These are phyloP conservation scores for Penicillium egyptiacum DNA, from an alignment of 495 filamentous ascomycete species.

Conservation along the genomic window DNA sequence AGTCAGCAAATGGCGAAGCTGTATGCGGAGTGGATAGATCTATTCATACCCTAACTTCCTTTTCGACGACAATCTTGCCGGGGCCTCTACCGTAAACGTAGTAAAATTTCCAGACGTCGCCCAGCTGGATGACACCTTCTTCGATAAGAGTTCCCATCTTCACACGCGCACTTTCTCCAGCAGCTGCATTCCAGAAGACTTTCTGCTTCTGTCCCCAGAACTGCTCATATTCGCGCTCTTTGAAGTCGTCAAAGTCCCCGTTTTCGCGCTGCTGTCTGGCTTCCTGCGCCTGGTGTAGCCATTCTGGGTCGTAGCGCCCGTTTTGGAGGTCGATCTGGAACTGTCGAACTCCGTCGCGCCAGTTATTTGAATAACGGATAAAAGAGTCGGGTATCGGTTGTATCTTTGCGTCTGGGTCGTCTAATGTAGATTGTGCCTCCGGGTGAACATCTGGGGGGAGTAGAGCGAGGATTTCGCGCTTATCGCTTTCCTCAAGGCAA, in stretches of 20 bases:
- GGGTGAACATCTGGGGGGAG: conserved; percentile 54
- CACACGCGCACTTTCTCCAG: conserved; percentile 51
- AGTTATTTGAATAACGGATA: conserved; percentile 51
- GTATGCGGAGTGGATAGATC: not conserved
- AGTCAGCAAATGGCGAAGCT: conserved; percentile 12
- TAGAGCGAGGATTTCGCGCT: conserved; percentile 52
- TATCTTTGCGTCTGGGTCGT: conserved; percentile 36
- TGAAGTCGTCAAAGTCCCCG: conserved; percentile 70
- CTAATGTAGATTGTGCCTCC: conserved; percentile 32
- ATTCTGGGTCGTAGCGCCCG: conserved; percentile 64
- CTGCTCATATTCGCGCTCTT: conserved; percentile 62
- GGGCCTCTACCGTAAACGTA: conserved; percentile 33
- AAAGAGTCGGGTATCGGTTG: conserved; percentile 45
- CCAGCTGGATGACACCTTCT: conserved; percentile 46
- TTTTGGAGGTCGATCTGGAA: conserved; percentile 60
- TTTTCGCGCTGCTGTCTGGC: conserved; percentile 61
- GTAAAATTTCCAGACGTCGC: conserved; percentile 53
- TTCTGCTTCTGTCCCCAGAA: conserved; percentile 70
- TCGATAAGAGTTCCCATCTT: conserved; percentile 49
- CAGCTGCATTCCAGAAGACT: conserved; percentile 30
- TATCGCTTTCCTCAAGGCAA: conserved; percentile 54
- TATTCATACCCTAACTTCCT: conserved; percentile 47
- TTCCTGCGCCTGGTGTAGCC: conserved; percentile 62
- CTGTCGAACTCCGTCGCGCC: conserved; percentile 49
- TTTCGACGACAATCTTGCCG: conserved; percentile 43